Evolutionary conservation across 202 grass and related monocot genomes (phyloP).

Genomic region (Schoenoplectus triqueter): DNA sequence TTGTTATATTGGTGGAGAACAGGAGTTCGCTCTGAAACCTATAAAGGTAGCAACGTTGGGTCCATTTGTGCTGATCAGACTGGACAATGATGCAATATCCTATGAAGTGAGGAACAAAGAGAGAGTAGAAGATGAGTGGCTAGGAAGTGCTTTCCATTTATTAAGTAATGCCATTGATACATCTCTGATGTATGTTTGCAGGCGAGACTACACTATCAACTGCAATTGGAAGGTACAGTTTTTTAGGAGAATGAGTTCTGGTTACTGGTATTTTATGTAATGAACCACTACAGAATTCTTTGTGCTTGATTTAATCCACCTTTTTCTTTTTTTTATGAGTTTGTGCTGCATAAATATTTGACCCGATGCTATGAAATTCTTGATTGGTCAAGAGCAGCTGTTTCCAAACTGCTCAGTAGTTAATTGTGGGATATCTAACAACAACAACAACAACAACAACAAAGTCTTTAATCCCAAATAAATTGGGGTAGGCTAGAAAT

Average conservation of each 20-base stretch:
- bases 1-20: conserved; percentile 36
- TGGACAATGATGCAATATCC: conserved; percentile 45
- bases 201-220: conserved; percentile 85
- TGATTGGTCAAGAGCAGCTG: neutral
- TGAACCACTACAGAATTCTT: neutral
- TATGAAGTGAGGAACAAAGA: conserved; percentile 48
- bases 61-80: conserved; percentile 74
- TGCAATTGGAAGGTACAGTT: conserved; percentile 93
- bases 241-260: conserved; percentile 17
- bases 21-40: conserved; percentile 81
- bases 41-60: conserved; percentile 80
- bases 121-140: conserved; percentile 71
- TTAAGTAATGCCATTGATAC: conserved; percentile 71
- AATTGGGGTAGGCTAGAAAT: too few species aligned
- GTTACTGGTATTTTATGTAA: neutral
- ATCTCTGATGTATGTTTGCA: conserved; percentile 74
- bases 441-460: too few species aligned
- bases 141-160: conserved; percentile 74
- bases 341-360: neutral
- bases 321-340: neutral
- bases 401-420: neutral
- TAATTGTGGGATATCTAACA: neutral
- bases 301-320: neutral
- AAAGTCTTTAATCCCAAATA: too few species aligned
- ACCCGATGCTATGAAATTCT: neutral